Conservation (phyloP, 768 basidiomycete species). For the Russula sp. region DNA sequence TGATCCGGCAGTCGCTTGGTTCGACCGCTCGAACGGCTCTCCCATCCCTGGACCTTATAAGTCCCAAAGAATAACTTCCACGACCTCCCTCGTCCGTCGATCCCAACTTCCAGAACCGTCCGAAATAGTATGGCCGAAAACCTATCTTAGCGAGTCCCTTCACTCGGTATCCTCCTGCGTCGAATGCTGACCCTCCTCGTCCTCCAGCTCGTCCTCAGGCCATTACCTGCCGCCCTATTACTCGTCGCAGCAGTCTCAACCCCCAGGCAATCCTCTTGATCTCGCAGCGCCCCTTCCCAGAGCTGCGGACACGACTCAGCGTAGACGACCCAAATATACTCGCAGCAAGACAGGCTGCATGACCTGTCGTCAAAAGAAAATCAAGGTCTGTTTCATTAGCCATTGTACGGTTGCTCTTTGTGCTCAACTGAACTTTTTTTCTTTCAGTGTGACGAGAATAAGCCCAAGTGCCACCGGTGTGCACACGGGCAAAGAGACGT, state of each 20-base stretch:
- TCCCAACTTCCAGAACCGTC: slow-evolving; percentile 34
- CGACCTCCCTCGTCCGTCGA: slow-evolving; percentile 33
- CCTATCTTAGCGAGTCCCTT: slow-evolving; percentile 37
- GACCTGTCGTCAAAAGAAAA: slow-evolving; percentile 91
- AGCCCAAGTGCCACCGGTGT: slow-evolving; percentile 85
- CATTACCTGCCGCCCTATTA: slow-evolving; percentile 37
- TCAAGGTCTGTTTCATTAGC: slow-evolving; percentile 61
- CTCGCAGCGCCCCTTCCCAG: slow-evolving; percentile 43
- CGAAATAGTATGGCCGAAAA: slow-evolving; percentile 37
- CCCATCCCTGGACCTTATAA: slow-evolving; percentile 31
- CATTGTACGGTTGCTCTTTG: neutral
- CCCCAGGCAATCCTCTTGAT: slow-evolving; percentile 42
- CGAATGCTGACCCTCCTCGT: slow-evolving; percentile 20
- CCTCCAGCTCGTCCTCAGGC: slow-evolving; percentile 32
- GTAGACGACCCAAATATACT: slow-evolving; percentile 90
- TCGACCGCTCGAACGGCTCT: slow-evolving; percentile 32
- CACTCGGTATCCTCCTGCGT: neutral
- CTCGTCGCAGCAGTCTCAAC: slow-evolving; percentile 34
- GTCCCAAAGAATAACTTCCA: slow-evolving; percentile 35
- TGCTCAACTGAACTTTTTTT: slow-evolving; percentile 9
- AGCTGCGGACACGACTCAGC: slow-evolving; percentile 52
- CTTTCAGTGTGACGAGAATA: slow-evolving; percentile 81
- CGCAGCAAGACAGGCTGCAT: slow-evolving; percentile 93
- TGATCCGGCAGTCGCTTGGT: slow-evolving; percentile 39
- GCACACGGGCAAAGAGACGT: slow-evolving; percentile 83